A percentile compares a stretch with the other conserved stretches of the same genome.
Evolutionary conservation across 2,329 filamentous ascomycete genomes (phyloP).

Genomic region (Ilyonectria sp.): DNA sequence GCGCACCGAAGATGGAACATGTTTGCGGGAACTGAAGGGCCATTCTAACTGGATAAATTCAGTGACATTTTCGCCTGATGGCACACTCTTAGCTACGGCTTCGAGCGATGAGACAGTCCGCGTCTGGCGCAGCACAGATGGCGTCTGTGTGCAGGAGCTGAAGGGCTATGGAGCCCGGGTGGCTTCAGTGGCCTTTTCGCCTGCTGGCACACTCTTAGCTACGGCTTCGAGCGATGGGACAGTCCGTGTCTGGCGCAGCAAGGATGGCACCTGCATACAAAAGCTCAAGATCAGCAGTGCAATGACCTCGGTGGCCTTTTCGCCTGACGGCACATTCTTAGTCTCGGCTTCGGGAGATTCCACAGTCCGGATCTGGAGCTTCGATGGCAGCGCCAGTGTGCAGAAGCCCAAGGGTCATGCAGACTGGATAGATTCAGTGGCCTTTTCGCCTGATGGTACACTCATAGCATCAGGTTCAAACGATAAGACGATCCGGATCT

Average conservation of each 20-base stretch:
- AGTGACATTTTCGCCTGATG: slow-evolving; percentile 8
- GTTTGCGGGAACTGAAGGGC: too few relatives aligned
- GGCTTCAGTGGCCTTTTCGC: too few relatives aligned
- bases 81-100: not conserved
- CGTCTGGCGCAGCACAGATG: not conserved
- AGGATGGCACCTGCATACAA: slow-evolving; percentile 5
- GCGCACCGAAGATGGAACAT: not conserved
- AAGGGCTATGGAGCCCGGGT: too few relatives aligned
- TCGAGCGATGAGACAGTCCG: not conserved
- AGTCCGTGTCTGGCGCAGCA: not conserved
- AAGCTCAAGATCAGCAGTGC: not conserved
- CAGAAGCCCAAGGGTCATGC: not conserved
- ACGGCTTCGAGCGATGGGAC: not conserved
- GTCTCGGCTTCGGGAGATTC: too few relatives aligned
- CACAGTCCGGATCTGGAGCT: too few relatives aligned
- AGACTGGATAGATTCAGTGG: not conserved
- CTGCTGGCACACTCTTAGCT: not conserved
- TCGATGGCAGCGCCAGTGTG: not conserved
- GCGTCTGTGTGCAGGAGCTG: too few relatives aligned
- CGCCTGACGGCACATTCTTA: not conserved
- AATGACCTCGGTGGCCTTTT: slow-evolving; percentile 5
- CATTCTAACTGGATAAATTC: not conserved
- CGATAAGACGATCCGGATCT: not conserved
- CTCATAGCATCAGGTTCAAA: not conserved
- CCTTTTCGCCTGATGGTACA: not conserved